These are phyloP conservation scores for Rhizoclosmatium globosum DNA, from an alignment of 192 early-diverging fungal species.

Conservation along the genomic window DNA sequence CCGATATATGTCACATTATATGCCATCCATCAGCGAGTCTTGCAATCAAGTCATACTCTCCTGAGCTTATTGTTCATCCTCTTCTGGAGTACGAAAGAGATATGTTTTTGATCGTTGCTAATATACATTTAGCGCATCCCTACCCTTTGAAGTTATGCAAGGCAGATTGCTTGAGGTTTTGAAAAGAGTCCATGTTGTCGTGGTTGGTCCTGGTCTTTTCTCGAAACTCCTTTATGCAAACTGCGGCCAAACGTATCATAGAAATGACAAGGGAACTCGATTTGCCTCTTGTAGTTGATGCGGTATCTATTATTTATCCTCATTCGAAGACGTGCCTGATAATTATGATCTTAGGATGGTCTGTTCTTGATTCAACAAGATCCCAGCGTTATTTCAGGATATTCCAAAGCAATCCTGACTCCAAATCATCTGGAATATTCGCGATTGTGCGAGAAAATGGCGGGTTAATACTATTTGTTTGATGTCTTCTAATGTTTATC, in stretches of 20 bases:
- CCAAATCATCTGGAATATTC: conserved; percentile 33
- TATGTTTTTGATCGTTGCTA: conserved; percentile 28
- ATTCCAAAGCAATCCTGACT: conserved; percentile 45
- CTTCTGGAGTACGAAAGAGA: conserved; percentile 64
- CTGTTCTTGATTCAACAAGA: conserved; percentile 77
- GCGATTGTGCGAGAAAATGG: conserved; percentile 32
- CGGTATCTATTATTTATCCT: conserved; percentile 55
- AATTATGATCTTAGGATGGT: conserved; percentile 68
- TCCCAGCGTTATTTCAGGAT: conserved; percentile 77
- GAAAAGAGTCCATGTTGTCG: conserved; percentile 77
- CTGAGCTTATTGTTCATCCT: conserved; percentile 95
- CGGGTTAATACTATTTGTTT: not conserved
- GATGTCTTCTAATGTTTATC: no score
- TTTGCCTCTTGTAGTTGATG: conserved; percentile 89
- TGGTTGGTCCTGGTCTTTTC: conserved; percentile 94
- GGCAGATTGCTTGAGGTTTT: conserved; percentile 49
- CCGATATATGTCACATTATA: conserved; percentile 84
- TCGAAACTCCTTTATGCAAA: conserved; percentile 73
- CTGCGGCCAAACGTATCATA: conserved; percentile 75
- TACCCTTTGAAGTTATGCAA: no score
- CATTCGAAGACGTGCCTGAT: not conserved
- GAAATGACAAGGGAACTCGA: conserved; percentile 62
- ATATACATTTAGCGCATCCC: conserved; percentile 27
- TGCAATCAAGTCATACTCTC: conserved; percentile 83
- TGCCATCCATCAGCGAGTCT: conserved; percentile 81